Evolutionary conservation across 2,329 filamentous ascomycete species (phyloP).

Genomic region (Penicillium sp.): DNA sequence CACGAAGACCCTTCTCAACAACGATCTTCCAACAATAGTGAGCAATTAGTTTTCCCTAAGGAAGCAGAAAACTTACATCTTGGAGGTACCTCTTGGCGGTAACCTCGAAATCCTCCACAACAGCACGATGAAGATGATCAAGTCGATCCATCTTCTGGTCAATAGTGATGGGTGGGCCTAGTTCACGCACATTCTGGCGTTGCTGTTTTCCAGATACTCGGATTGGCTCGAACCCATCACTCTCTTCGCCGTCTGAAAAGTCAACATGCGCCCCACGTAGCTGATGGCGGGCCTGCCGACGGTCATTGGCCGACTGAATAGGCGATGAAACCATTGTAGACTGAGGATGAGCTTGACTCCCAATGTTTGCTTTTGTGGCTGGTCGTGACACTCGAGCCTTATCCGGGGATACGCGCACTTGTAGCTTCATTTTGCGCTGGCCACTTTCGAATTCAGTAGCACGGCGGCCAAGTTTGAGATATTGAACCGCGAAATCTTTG

Average conservation of each 20-base stretch:
- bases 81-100: constrained; percentile 46
- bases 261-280: constrained; percentile 23
- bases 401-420: constrained; percentile 52
- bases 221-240: constrained; percentile 46
- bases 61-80: constrained; percentile 31
- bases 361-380: constrained; percentile 32
- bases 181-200: constrained; percentile 23
- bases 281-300: constrained; percentile 31
- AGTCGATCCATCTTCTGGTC: constrained; percentile 44
- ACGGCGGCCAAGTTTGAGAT: constrained; percentile 51
- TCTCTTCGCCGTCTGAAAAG: constrained; percentile 35
- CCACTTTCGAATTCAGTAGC: constrained; percentile 49
- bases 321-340: constrained; percentile 71
- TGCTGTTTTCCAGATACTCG: constrained; percentile 35
- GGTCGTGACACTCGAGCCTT: constrained; percentile 34
- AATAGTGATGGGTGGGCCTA: constrained; percentile 49
- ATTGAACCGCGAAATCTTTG: constrained; percentile 70
- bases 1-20: constrained; percentile 44
- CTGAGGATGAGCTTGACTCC: constrained; percentile 51
- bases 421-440: constrained; percentile 50
- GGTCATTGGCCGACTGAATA: constrained; percentile 48
- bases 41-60: background rate
- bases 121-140: constrained; percentile 43
- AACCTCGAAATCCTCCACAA: constrained; percentile 50
- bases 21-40: constrained; percentile 36